These are phyloP conservation scores for Pseudocercospora crystallina DNA, from an alignment of 2,329 filamentous ascomycete species.

Conservation along the genomic window DNA sequence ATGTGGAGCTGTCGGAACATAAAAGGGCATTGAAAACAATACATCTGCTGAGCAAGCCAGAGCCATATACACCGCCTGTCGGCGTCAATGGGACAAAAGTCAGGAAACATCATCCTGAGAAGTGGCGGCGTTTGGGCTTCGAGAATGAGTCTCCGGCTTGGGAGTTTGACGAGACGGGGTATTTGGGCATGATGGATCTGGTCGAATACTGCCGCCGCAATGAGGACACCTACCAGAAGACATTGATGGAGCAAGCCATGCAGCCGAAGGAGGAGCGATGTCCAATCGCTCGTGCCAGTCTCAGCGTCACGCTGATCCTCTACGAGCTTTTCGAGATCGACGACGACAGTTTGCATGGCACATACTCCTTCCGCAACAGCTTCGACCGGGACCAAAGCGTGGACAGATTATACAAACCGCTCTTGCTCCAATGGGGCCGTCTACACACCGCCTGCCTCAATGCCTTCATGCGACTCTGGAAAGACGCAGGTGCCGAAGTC, in stretches of 20 bases:
- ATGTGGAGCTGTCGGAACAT: slow-evolving; percentile 85
- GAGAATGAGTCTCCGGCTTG: slow-evolving; percentile 81
- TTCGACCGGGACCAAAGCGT: slow-evolving; percentile 53
- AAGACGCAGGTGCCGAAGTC: slow-evolving; percentile 77
- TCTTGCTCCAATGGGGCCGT: slow-evolving; percentile 89
- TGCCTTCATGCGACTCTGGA: slow-evolving; percentile 90
- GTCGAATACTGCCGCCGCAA: slow-evolving; percentile 90
- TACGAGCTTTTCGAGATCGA: slow-evolving; percentile 97
- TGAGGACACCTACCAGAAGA: slow-evolving; percentile 88
- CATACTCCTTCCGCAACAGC: slow-evolving; percentile 15
- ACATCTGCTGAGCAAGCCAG: slow-evolving; percentile 59
- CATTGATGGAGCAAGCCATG: slow-evolving; percentile 82
- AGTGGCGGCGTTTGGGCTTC: slow-evolving; percentile 91
- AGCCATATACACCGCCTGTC: slow-evolving; percentile 57
- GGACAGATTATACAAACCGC: slow-evolving; percentile 80
- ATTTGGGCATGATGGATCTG: slow-evolving; percentile 95
- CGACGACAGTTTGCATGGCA: slow-evolving; percentile 24
- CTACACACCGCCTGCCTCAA: slow-evolving; percentile 83
- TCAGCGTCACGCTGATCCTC: slow-evolving; percentile 81
- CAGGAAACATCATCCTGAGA: slow-evolving; percentile 77
- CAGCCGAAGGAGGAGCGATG: slow-evolving; percentile 71
- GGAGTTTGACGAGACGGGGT: slow-evolving; percentile 85
- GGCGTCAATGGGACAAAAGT: slow-evolving; percentile 29
- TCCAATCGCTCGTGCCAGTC: slow-evolving; percentile 80
- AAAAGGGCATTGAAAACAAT: slow-evolving; percentile 81